Percentiles rank a stretch among this genome's conserved stretches.
Evolutionary conservation across 1,284 basidiomycete genomes (phyloP).

Genomic region (Heliocybe sulcata): DNA sequence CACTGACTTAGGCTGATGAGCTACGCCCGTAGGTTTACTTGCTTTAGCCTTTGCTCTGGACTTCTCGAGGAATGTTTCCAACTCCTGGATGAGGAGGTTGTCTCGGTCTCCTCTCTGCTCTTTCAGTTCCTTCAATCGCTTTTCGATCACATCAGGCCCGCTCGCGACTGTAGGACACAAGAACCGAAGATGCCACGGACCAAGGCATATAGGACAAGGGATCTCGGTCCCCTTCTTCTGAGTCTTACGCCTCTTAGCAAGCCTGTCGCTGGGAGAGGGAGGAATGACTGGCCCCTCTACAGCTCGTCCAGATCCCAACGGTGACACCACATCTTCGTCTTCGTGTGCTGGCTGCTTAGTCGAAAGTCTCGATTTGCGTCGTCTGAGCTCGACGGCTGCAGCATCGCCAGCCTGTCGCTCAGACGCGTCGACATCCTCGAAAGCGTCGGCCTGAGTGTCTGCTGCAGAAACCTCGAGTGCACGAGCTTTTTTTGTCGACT

Average conservation of each 20-base stretch:
- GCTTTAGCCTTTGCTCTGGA: neutral
- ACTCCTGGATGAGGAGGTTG: conserved; percentile 10
- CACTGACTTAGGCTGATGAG: neutral
- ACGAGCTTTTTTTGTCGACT: too few relatives aligned
- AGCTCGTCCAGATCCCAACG: neutral
- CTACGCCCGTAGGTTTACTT: neutral
- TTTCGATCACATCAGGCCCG: conserved; percentile 12
- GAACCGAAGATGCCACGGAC: conserved; percentile 11
- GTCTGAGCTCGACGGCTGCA: too few relatives aligned
- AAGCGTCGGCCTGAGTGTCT: too few relatives aligned
- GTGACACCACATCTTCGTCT: neutral
- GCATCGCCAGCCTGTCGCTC: too few relatives aligned
- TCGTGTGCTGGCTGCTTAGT: neutral
- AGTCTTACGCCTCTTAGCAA: neutral
- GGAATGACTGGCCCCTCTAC: too few relatives aligned
- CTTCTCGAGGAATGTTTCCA: conserved; percentile 11
- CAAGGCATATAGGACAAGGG: conserved; percentile 14
- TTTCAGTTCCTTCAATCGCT: conserved; percentile 13
- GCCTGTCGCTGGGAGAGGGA: neutral
- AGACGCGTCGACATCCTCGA: too few relatives aligned
- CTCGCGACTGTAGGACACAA: conserved; percentile 15
- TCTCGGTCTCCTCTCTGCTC: conserved; percentile 6
- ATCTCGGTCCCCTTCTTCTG: conserved; percentile 7
- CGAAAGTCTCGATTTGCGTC: neutral
- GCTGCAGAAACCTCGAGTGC: too few relatives aligned